Conservation (phyloP, 257 asterid species). For the Parsonsia alboflavescens region DNA sequence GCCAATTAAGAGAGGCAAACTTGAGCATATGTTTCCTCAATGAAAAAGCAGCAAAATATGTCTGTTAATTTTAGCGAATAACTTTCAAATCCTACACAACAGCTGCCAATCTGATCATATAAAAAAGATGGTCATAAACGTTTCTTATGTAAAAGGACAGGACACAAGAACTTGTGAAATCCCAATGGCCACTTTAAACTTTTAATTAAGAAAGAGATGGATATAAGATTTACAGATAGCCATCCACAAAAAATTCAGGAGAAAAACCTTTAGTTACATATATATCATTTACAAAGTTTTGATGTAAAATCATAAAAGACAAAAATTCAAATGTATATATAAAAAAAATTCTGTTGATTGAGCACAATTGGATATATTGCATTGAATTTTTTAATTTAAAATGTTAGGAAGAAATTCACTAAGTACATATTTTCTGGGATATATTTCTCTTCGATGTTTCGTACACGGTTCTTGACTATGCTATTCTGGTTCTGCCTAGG, state of each 20-base stretch:
- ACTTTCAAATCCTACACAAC: neutral
- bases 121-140: neutral
- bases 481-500: neutral
- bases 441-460: neutral
- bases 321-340: neutral
- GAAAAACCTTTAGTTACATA: neutral
- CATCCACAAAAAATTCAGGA: neutral
- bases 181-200: neutral
- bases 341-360: neutral
- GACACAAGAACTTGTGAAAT: slow-evolving; percentile 1
- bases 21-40: neutral
- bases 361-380: no score
- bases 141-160: neutral
- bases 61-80: slow-evolving; percentile 5
- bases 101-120: neutral
- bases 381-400: neutral
- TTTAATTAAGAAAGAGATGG: neutral
- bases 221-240: neutral
- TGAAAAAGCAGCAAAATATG: neutral
- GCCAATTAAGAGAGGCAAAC: slow-evolving; percentile 2
- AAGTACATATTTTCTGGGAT: neutral
- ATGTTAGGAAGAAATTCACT: neutral
- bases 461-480: neutral
- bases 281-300: neutral
- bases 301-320: neutral